Base-by-base conservation (phyloP, 78 protist species). In the Guillardia theta region DNA sequence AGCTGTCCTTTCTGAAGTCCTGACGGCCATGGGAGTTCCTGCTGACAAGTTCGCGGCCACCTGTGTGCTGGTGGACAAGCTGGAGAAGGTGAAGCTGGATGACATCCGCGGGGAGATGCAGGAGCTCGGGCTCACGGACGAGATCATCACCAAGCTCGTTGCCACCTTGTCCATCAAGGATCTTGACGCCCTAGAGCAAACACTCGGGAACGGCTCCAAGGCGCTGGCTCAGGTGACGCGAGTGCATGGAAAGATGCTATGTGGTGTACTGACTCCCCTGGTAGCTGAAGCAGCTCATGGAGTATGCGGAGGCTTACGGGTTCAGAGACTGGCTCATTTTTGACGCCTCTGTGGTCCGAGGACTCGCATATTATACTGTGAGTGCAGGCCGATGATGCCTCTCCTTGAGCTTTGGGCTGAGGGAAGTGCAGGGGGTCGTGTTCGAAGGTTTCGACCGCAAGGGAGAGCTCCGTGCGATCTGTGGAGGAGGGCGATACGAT, bases 331-430 rank as follows among this genome's bases (percentile, higher is more conserved):
- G 92, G 92, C 64, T 92, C 46, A 76, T 92, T 6, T 92, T 92
- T 8, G 93, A 92, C 77, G 93, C 93, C 9, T 50, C 58, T 50
- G 83, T 96, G 6, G 97, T 96, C 44, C 94, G 97, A 0, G 97
- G 97, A 21, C 94, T 96, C 21, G 93, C 97, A 19, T 96, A 96
- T 93, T 96, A 96, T 95, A 96, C 97, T 21, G 97, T n/a, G n/a
- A n/a, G n/a, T n/a, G n/a, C n/a, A n/a, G n/a, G n/a, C n/a, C n/a
- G n/a, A n/a, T n/a, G n/a, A n/a, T n/a, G n/a, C n/a, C n/a, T n/a
- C n/a, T n/a, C n/a, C n/a, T n/a, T n/a, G n/a, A n/a, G n/a, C n/a
- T n/a, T n/a, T n/a, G n/a, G n/a, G n/a, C n/a, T n/a, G n/a, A n/a
- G n/a, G n/a, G n/a, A n/a, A n/a, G n/a, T n/a, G n/a, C n/a, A n/a